phyloP scores from a whole-genome alignment of 2,329 filamentous ascomycete genomes.

The Apiospora hydei region DNA sequence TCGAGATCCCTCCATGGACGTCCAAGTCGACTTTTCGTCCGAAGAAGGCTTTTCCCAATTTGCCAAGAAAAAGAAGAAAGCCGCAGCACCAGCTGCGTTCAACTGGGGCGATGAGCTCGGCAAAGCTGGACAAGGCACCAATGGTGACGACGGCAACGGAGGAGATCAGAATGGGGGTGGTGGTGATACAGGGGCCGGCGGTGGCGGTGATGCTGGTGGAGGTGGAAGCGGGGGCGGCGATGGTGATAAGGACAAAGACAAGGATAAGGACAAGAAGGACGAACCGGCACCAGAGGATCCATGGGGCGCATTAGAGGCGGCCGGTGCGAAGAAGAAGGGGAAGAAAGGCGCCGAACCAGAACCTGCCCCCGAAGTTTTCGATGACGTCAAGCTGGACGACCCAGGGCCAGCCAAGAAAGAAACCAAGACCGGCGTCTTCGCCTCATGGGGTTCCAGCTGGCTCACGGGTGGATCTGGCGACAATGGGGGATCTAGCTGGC shows the following conservation, averaged over 20 bases:
- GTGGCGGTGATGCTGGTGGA: constrained; percentile 34
- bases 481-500: constrained; percentile 43
- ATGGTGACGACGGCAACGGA: constrained; percentile 42
- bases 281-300: constrained; percentile 52
- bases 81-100: constrained; percentile 26
- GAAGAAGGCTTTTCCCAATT: constrained; percentile 62
- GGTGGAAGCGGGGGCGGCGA: constrained; percentile 47
- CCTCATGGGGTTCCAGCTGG: constrained; percentile 69
- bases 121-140: constrained; percentile 45
- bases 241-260: constrained; percentile 43
- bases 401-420: constrained; percentile 54
- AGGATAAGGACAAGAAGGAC: constrained; percentile 37
- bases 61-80: constrained; percentile 56
- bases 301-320: constrained; percentile 56
- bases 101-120: constrained; percentile 41
- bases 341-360: constrained; percentile 51
- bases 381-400: constrained; percentile 73
- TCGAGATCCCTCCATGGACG: constrained; percentile 52
- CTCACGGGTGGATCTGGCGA: constrained; percentile 49
- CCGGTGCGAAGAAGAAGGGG: constrained; percentile 61
- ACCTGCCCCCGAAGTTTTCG: constrained; percentile 52
- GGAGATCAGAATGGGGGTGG: constrained; percentile 42
- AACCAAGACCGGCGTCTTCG: constrained; percentile 53
- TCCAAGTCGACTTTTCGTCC: constrained; percentile 64
- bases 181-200: constrained; percentile 38